phyloP scores from a whole-genome alignment of 331 rosid species.

The Spiraea crenata region DNA sequence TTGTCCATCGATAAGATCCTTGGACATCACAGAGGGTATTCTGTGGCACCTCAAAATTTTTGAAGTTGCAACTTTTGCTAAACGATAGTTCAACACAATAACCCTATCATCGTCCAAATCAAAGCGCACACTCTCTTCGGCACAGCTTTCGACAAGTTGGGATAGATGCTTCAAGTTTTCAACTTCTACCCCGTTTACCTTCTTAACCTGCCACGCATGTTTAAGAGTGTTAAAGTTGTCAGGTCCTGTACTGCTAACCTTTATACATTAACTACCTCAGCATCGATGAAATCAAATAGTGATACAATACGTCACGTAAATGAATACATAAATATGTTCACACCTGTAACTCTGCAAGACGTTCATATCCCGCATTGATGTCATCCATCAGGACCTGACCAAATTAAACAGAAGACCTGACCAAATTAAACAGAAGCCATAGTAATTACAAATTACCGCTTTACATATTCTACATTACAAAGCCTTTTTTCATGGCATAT shows the following conservation, averaged over 20 bases:
- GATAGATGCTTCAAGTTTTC: conserved; percentile 70
- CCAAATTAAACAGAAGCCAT: conserved; percentile 18
- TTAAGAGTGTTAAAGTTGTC: conserved; percentile 2
- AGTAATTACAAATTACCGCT: neutral
- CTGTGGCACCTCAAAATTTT: conserved; percentile 74
- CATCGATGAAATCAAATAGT: neutral
- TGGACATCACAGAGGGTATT: conserved; percentile 69
- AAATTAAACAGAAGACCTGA: conserved; percentile 46
- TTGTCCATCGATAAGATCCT: conserved; percentile 48
- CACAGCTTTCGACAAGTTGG: conserved; percentile 62
- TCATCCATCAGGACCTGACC: conserved; percentile 88
- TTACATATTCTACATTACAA: neutral
- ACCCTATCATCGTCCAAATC: conserved; percentile 93
- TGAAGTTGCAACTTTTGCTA: conserved; percentile 67
- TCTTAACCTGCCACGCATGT: conserved; percentile 57
- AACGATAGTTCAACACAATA: conserved; percentile 54
- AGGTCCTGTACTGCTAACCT: neutral
- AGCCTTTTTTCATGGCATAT: neutral
- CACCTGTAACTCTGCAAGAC: conserved; percentile 90
- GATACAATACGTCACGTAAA: neutral
- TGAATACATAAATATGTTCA: conserved; percentile 16
- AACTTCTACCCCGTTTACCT: conserved; percentile 73
- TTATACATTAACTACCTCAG: neutral
- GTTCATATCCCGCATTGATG: conserved; percentile 85
- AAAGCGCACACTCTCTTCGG: conserved; percentile 56